These are phyloP conservation scores for Zygnema cylindricum DNA, from an alignment of 139 green algal species.

Conservation along the genomic window DNA sequence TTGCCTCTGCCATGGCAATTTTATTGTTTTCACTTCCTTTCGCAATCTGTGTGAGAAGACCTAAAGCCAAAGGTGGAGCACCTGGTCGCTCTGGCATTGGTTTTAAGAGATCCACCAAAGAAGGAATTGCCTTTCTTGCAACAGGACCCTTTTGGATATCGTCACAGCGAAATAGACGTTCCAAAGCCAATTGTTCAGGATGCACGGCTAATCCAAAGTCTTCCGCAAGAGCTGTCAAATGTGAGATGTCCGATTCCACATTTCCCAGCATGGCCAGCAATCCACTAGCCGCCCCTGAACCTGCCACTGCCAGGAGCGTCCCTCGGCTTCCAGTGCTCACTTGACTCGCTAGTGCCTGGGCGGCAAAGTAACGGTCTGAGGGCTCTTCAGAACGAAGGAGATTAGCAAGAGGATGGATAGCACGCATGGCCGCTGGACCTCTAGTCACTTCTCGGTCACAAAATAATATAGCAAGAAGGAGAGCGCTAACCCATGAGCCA, in stretches of 20 bases:
- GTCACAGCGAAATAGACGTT: constrained; percentile 49
- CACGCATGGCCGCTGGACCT: background rate
- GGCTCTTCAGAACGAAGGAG: constrained; percentile 43
- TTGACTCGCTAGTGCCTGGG: constrained; percentile 41
- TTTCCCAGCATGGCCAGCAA: constrained; percentile 35
- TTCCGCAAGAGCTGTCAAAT: constrained; percentile 41
- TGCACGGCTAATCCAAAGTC: constrained; percentile 32
- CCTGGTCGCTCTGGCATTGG: constrained; percentile 9
- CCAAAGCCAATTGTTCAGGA: constrained; percentile 49
- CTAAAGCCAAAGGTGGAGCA: constrained; percentile 20
- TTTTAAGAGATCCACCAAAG: constrained; percentile 38
- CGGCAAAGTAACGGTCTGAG: constrained; percentile 49
- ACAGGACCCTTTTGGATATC: constrained; percentile 19
- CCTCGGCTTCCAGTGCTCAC: constrained; percentile 38
- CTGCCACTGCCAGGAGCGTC: constrained; percentile 40
- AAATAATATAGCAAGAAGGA: constrained; percentile 52
- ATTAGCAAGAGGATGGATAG: constrained; percentile 26
- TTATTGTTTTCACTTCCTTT: constrained; percentile 37
- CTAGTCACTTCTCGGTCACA: constrained; percentile 30
- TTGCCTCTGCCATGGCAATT: constrained; percentile 30
- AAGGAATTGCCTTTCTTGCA: constrained; percentile 17
- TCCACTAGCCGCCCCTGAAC: constrained; percentile 7
- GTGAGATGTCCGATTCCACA: constrained; percentile 21
- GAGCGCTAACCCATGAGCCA: constrained; percentile 42
- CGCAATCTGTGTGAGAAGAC: constrained; percentile 42